Evolutionary conservation across 73 alveolate species (phyloP), one percentile per base, ranked within the genome.

Genomic region (Symbiodinium pilosum): DNA sequence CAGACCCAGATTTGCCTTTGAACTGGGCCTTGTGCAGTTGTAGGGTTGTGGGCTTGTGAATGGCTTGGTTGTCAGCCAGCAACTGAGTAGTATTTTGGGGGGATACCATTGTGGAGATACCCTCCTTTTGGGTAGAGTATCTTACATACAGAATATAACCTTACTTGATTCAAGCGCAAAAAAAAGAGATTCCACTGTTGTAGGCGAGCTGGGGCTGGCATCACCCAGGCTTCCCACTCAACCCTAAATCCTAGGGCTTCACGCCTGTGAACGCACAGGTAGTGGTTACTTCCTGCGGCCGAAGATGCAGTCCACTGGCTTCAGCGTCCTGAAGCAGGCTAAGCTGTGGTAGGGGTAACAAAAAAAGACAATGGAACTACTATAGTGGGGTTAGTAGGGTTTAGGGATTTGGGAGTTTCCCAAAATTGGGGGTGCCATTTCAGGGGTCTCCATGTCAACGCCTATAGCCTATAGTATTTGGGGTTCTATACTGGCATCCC

Each of bases 241-340:
- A 64, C 11, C 77, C 77, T 64, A 64, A 64, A 20, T 36, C 77
- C 41, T 24, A 6, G 28, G 36, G 38, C 77, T 12, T 21, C 38
- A 64, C 38, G 40, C 38, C 7, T 54, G 71, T 26, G 36, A 64
- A 9, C 34, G 43, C 85, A 16, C 16, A 91, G 97, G 97, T 39
- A 91, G 97, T 28, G 43, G 88, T 88, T 91, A 91, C 54, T 91
- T 91, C 97, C 84, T 91, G 51, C 97, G 97, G 40, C 97, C 97
- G 77, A 91, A 91, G 88, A n/a, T 91, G 41, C 51, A 71, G 43
- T 47, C 97, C 20, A 41, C 88, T 1, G 97, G 97, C 88, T 91
- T 91, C 41, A 68, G 77, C 6, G 41, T 69, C 88, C 44, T 43
- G 26, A 44, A 34, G 21, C 77, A 71, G 97, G 95, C 47, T 5